Evolutionary conservation across 805 yeast genomes (phyloP).

Genomic region (Komagataella mondaviorum): DNA sequence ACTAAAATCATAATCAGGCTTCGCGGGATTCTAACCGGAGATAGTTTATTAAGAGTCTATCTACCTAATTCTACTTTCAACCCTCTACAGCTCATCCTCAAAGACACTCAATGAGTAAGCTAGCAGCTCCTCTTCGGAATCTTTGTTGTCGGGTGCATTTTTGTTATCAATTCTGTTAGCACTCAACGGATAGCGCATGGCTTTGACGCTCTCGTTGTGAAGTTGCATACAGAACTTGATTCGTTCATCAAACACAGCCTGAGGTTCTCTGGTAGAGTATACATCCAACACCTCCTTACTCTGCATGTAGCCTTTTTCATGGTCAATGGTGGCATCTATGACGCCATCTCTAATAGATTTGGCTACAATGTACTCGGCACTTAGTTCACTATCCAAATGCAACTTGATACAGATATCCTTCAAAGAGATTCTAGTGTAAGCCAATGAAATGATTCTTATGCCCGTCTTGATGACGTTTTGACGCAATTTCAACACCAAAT

Average conservation of each 20-base stretch:
- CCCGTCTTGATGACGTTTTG: slow-evolving; percentile 98
- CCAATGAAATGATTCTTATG: slow-evolving; percentile 79
- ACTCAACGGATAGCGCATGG: slow-evolving; percentile 82
- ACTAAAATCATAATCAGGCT: not conserved
- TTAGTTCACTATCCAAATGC: slow-evolving; percentile 85
- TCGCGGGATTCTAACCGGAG: not conserved
- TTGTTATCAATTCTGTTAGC: slow-evolving; percentile 35
- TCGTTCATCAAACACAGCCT: slow-evolving; percentile 80
- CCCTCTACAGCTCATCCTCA: slow-evolving; percentile 22
- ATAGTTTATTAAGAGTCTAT: not conserved
- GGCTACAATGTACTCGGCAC: slow-evolving; percentile 93
- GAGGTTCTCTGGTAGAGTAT: slow-evolving; percentile 82
- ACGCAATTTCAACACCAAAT: slow-evolving; percentile 77
- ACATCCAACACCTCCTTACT: slow-evolving; percentile 77
- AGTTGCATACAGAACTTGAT: slow-evolving; percentile 82
- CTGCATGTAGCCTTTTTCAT: slow-evolving; percentile 83
- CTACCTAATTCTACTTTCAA: not conserved
- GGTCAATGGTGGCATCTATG: slow-evolving; percentile 87
- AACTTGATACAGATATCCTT: slow-evolving; percentile 89
- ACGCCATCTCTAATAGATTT: slow-evolving; percentile 97
- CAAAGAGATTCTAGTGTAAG: slow-evolving; percentile 82
- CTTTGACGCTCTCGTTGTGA: slow-evolving; percentile 85
- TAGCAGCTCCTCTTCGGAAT: slow-evolving; percentile 31
- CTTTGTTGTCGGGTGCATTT: slow-evolving; percentile 39
- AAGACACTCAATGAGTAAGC: slow-evolving; percentile 28